phyloP scores from a whole-genome alignment of 805 yeast genomes.

The Cyberlindnera euphorbiiphila region DNA sequence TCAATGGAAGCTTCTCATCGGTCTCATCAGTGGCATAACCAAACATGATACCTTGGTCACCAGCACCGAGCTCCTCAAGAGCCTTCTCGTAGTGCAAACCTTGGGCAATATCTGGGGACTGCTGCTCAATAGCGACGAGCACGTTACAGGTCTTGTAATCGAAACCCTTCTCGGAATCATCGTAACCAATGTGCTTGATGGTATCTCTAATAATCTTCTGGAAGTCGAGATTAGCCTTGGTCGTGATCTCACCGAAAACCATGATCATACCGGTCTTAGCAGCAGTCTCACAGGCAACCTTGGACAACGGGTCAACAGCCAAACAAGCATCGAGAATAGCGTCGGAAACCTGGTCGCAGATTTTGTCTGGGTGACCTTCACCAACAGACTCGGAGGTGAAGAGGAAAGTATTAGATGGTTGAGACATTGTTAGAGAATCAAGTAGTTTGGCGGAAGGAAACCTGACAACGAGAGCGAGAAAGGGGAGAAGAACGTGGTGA shows the following conservation, averaged over 20 bases:
- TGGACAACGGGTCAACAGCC: slow-evolving; percentile 91
- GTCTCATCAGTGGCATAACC: slow-evolving; percentile 99
- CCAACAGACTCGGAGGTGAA: slow-evolving; percentile 89
- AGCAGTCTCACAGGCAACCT: slow-evolving; percentile 99
- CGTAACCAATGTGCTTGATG: slow-evolving; percentile 97
- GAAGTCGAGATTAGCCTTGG: slow-evolving; percentile 92
- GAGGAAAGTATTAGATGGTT: slow-evolving; percentile 43
- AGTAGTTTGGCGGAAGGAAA: neutral
- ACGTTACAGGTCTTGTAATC: slow-evolving; percentile 99
- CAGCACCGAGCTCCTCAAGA: slow-evolving; percentile 97
- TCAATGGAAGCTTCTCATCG: slow-evolving; percentile 94
- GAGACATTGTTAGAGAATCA: slow-evolving; percentile 20
- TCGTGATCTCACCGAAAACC: slow-evolving; percentile 99
- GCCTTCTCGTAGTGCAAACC: slow-evolving; percentile 97
- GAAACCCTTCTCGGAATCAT: slow-evolving; percentile 91
- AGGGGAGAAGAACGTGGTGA: neutral
- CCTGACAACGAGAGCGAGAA: neutral
- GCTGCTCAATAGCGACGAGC: slow-evolving; percentile 98
- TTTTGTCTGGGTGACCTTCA: slow-evolving; percentile 94
- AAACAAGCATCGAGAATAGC: slow-evolving; percentile 98
- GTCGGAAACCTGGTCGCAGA: slow-evolving; percentile 98
- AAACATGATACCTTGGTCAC: slow-evolving; percentile 99
- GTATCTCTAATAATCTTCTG: slow-evolving; percentile 98
- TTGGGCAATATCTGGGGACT: slow-evolving; percentile 98
- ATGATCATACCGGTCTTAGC: slow-evolving; percentile 99